Percentiles rank a stretch among this genome's conserved stretches.
Conservation (phyloP, 352 stramenopile genomes). For the Phytophthora kernoviae region DNA sequence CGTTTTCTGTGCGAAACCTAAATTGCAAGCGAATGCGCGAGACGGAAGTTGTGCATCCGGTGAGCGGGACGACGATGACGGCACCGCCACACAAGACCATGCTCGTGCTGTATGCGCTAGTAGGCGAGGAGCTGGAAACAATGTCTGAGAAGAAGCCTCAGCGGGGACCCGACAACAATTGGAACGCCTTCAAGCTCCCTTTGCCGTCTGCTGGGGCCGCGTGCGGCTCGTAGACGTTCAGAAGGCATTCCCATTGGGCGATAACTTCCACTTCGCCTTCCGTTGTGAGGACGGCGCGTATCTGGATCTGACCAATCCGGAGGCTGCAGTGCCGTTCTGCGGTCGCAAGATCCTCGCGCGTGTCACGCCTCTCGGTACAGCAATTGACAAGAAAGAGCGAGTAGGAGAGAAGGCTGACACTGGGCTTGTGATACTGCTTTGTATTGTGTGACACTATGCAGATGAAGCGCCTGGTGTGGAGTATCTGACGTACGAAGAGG, state of each 20-base stretch:
- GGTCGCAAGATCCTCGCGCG: conserved; percentile 76
- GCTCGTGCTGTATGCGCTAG: conserved; percentile 72
- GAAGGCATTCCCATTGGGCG: conserved; percentile 72
- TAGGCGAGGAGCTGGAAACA: conserved; percentile 64
- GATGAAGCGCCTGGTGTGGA: conserved; percentile 52
- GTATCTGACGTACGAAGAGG: conserved; percentile 41
- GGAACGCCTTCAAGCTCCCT: conserved; percentile 73
- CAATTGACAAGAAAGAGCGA: background rate
- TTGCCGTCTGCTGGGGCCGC: conserved; percentile 15
- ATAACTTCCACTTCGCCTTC: conserved; percentile 78
- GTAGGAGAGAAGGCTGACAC: background rate
- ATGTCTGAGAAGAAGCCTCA: conserved; percentile 45
- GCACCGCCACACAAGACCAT: conserved; percentile 28
- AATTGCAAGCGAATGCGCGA: conserved; percentile 27
- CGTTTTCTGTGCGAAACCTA: conserved; percentile 18
- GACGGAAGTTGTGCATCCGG: conserved; percentile 35
- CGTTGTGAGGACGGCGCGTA: conserved; percentile 69
- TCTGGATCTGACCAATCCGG: conserved; percentile 74
- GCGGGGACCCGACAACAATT: conserved; percentile 56
- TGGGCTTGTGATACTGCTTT: background rate
- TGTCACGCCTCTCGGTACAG: conserved; percentile 54
- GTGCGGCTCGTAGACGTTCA: conserved; percentile 67
- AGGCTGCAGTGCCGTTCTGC: conserved; percentile 62
- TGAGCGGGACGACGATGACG: conserved; percentile 33
- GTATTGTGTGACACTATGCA: conserved; percentile 4